phyloP scores from a whole-genome alignment of 345 rosid species.

The Cochlearia excelsa region DNA sequence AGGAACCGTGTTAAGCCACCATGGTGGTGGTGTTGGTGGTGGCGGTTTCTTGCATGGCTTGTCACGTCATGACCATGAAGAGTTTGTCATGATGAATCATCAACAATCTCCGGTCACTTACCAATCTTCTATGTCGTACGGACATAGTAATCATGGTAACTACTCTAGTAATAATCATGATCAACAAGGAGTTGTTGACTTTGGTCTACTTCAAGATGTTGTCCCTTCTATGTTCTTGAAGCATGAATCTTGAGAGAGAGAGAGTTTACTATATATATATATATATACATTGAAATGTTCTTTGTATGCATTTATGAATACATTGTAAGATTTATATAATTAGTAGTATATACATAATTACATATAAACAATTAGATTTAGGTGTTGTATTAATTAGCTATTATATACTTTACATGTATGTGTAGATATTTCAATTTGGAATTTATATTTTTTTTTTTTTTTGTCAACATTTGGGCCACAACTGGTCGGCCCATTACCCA shows the following conservation, averaged over 20 bases:
- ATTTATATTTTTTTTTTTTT: no score
- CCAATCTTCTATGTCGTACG: conserved; percentile 14
- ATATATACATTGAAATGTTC: no score
- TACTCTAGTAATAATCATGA: conserved; percentile 6
- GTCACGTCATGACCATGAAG: conserved; percentile 24
- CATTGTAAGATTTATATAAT: no score
- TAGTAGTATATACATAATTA: no score
- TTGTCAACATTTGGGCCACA: no score
- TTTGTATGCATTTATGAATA: no score
- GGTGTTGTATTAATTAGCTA: no score
- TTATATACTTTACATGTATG: no score
- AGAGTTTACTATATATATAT: not conserved
- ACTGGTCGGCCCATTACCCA: no score
- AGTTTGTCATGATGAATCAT: conserved; percentile 23
- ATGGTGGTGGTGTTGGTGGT: not conserved
- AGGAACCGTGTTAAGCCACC: conserved; percentile 36
- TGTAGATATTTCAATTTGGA: no score
- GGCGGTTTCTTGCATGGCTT: conserved; percentile 13
- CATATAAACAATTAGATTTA: no score
- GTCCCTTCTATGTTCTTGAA: conserved; percentile 37
- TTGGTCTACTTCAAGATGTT: conserved; percentile 40
- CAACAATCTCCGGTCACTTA: not conserved
- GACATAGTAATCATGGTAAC: conserved; percentile 7
- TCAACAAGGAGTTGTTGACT: conserved; percentile 25
- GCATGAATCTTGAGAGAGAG: conserved; percentile 20